Percentiles rank a stretch among this genome's conserved stretches.
phyloP scores from a whole-genome alignment of 2,329 filamentous ascomycete species.

The Cordyceps cateniannulata region DNA sequence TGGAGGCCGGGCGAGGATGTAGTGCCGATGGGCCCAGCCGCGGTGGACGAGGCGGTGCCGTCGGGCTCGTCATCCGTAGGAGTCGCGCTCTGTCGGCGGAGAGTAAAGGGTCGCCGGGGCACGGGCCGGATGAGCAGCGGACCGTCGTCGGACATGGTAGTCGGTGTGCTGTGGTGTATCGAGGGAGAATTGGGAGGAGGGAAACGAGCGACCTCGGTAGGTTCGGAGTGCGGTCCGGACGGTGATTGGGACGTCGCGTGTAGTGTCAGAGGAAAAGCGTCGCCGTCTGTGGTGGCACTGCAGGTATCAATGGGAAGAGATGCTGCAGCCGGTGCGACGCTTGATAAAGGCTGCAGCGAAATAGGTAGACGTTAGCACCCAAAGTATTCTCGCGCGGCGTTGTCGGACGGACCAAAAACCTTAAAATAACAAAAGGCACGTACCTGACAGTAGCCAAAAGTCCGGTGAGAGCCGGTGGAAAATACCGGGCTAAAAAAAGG shows the following conservation, averaged over 20 bases:
- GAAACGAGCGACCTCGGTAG: background rate
- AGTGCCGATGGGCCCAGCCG: background rate
- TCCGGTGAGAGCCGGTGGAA: background rate
- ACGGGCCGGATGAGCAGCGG: constrained; percentile 61
- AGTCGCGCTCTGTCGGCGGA: constrained; percentile 42
- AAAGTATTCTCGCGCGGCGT: background rate
- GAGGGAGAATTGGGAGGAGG: background rate
- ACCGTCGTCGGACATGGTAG: constrained; percentile 23
- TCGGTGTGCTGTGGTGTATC: background rate
- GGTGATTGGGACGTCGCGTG: background rate
- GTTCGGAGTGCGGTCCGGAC: background rate
- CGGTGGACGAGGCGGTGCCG: constrained; percentile 17
- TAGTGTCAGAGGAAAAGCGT: background rate
- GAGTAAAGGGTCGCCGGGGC: constrained; percentile 64
- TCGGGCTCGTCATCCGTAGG: constrained; percentile 28
- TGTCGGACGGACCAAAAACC: background rate
- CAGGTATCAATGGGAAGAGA: background rate
- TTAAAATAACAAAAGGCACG: background rate
- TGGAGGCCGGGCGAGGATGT: background rate
- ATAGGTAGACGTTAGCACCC: background rate
- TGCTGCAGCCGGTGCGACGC: background rate
- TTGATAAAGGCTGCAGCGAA: background rate
- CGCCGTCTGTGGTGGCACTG: background rate
- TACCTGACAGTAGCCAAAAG: background rate
- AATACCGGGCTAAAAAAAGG: background rate